These are phyloP conservation scores for Citrus medica DNA, from an alignment of 345 rosid species.

Conservation along the genomic window DNA sequence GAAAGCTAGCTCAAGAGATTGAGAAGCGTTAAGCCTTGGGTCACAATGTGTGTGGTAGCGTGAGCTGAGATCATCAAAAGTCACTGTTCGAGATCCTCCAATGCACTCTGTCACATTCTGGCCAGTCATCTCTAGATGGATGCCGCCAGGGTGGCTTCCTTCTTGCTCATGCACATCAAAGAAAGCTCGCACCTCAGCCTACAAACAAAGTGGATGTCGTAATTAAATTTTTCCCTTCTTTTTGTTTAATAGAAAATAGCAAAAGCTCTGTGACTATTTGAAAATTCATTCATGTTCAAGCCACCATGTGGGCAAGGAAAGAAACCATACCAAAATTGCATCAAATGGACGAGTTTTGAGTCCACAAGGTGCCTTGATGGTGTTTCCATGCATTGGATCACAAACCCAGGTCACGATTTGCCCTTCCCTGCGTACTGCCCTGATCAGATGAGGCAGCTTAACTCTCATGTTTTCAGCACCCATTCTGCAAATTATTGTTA, in stretches of 20 bases:
- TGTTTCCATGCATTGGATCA: slow-evolving; percentile 74
- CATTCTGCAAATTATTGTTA: slow-evolving; percentile 56
- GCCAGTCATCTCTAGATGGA: slow-evolving; percentile 68
- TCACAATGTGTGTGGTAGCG: slow-evolving; percentile 68
- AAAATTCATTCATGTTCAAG: background rate
- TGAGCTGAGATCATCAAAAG: slow-evolving; percentile 51
- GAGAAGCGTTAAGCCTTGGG: slow-evolving; percentile 64
- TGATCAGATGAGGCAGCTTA: slow-evolving; percentile 55
- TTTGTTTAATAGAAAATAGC: background rate
- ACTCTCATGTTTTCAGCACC: slow-evolving; percentile 69
- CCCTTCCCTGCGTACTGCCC: slow-evolving; percentile 62
- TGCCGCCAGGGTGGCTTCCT: slow-evolving; percentile 61
- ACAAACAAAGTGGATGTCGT: background rate
- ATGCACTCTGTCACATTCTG: slow-evolving; percentile 66
- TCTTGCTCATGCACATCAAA: slow-evolving; percentile 64
- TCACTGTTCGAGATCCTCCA: slow-evolving; percentile 61
- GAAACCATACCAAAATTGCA: slow-evolving; percentile 47
- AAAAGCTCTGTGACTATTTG: background rate
- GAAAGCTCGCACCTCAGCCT: slow-evolving; percentile 62
- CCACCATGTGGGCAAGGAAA: background rate
- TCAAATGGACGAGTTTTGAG: slow-evolving; percentile 68
- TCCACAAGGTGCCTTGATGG: slow-evolving; percentile 66
- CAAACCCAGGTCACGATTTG: slow-evolving; percentile 66
- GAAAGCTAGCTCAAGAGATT: slow-evolving; percentile 57
- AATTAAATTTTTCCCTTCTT: background rate